Evolutionary conservation across 2,329 filamentous ascomycete genomes (phyloP), one percentile per base, ranked within the genome.

Genomic region (Fusarium multiceps): DNA sequence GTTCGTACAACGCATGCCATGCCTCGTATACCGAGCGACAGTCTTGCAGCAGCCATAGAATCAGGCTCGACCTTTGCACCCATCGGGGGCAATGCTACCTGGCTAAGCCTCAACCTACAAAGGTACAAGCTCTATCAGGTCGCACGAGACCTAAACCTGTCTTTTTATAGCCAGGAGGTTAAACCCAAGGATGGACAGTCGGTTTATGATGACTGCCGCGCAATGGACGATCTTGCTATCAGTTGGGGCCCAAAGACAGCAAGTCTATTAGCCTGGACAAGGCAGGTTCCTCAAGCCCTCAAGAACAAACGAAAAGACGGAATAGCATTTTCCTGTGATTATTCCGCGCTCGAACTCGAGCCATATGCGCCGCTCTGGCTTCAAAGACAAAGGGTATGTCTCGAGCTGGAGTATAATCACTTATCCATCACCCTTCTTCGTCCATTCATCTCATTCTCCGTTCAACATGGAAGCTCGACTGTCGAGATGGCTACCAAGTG

Each of bases 371-470:
- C 60, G 0, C 40, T 47, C 7, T 65, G 62, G 62, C 40, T 65
- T 1, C 60, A 65, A 30, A 45, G 62, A 25, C 62, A 65, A 25
- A 41, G 60, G 0, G 3, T 65, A 2, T 46, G 34, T 14, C 20
- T 65, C 13, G 62, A 65, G 7, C 50, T 65, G 0, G 62, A 65
- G 3, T 65, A 65, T 10, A 42, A 65, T 9, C 60, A 65, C 11
- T 18, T 65, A 0, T 65, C 60, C 6, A 59, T 65, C 16, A 27
- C 27, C 1, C 53, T 65, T 12, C n/a, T 51, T 18, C 62, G 62
- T 3, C 62, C 62, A 3, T 65, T 65, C 2, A 30, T 65, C 4
- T 65, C 62, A 3, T 65, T 65, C 2, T 49, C 46, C 4, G 14
- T 25, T 0, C 40, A 46, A 3, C 62, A 65, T 7, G 45, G 60